Conservation (phyloP, 1,139 yeast genomes). For the Protomyces arabidopsidicola region DNA sequence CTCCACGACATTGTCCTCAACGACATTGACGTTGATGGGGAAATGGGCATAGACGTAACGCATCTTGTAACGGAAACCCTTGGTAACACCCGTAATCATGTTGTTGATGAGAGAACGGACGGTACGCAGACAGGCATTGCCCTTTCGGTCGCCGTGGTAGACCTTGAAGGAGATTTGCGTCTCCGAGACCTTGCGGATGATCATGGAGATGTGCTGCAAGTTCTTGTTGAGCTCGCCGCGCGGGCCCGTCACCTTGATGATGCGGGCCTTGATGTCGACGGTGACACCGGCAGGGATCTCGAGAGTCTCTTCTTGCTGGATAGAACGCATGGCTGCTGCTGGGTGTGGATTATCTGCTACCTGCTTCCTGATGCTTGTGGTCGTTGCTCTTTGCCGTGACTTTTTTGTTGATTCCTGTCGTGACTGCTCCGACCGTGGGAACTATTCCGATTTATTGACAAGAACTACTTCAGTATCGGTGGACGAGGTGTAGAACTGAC, state of each 20-base stretch:
- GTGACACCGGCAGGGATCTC: slow-evolving; percentile 93
- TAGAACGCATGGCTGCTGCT: slow-evolving; percentile 22
- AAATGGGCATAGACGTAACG: slow-evolving; percentile 99
- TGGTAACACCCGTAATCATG: slow-evolving; percentile 97
- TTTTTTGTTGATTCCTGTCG: not conserved
- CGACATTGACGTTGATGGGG: slow-evolving; percentile 97
- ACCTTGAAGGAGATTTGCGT: slow-evolving; percentile 80
- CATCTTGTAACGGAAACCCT: slow-evolving; percentile 95
- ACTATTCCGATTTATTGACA: not conserved
- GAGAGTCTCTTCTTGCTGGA: slow-evolving; percentile 63
- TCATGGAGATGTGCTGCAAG: slow-evolving; percentile 91
- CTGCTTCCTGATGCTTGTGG: not conserved
- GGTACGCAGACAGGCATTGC: slow-evolving; percentile 98
- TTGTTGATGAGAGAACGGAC: slow-evolving; percentile 92
- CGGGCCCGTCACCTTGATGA: slow-evolving; percentile 91
- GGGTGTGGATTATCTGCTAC: not conserved
- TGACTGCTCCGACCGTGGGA: not conserved
- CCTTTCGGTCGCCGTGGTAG: slow-evolving; percentile 99
- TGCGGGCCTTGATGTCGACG: slow-evolving; percentile 87
- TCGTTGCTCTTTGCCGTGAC: not conserved
- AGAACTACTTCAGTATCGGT: not conserved
- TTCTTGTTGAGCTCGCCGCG: slow-evolving; percentile 92
- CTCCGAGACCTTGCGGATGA: slow-evolving; percentile 72
- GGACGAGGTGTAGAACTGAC: not conserved
- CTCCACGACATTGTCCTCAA: slow-evolving; percentile 74